Evolutionary conservation across 2,329 filamentous ascomycete species (phyloP), one percentile per base, ranked within the genome.

Genomic region (Fusarium drepaniforme): DNA sequence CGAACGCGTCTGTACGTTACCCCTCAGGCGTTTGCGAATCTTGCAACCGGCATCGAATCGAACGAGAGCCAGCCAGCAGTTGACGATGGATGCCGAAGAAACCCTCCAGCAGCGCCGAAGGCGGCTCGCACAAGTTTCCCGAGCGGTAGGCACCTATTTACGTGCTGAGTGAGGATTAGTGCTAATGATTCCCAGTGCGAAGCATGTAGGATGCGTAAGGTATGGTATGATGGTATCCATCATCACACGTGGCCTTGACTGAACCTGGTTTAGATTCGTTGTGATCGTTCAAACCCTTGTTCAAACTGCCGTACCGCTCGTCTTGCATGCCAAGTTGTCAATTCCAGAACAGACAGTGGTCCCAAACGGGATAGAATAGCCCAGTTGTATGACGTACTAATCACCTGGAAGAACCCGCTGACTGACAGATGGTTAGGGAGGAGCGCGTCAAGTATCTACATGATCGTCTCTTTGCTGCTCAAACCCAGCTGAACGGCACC

Each of bases 51-150:
- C 51, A 33, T 56, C 51, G 25, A 56, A n/a, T 12, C 18, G 30
- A 12, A 12, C 18, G 23, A 56, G 28, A 56, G 18, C 13, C 28
- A 35, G 3, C 51, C 9, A 33, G 51, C 8, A 35, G 28, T n/a
- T 33, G 60, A 63, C 8, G 3, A 63, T 63, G 60, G 42, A 63
- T 28, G 25, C 60, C 18, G 60, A 63, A 51, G 60, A 63, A 63
- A 63, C 60, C 4, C 60, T 63, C n/a, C 60, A 63, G 42, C 60
- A 63, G 60, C 60, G 60, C 60, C 60, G 60, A 16, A 63, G 60
- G 35, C 30, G 60, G 30, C 60, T 63, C 16, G 60, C 60, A 33
- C 60, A 63, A 21, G 60, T 63, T 51, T 63, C 60, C 46, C 60
- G 60, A 38, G 60, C 60, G 60, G 60, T 63, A 63, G 33, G 60